Percentiles rank a stretch among this genome's conserved stretches.
Evolutionary conservation across 805 yeast species (phyloP).

Genomic region (Wickerhamiella australiensis): DNA sequence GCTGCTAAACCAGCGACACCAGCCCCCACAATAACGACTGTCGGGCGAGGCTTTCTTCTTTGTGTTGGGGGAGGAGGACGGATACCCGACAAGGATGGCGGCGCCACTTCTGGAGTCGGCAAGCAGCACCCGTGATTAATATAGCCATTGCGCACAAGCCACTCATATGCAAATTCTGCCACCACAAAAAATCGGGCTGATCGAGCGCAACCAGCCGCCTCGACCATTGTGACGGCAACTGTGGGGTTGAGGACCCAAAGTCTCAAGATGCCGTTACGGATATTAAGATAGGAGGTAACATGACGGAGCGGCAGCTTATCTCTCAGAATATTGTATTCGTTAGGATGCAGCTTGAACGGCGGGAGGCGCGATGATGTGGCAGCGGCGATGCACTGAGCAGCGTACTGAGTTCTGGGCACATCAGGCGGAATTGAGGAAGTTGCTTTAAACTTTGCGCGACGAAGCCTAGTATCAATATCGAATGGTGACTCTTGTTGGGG

Average conservation of each 20-base stretch:
- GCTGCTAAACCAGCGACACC: constrained; percentile 96
- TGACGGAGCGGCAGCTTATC: constrained; percentile 28
- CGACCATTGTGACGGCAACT: constrained; percentile 31
- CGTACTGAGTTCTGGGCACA: constrained; percentile 27
- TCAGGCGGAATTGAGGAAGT: constrained; percentile 33
- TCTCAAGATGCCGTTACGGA: constrained; percentile 33
- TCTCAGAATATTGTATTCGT: constrained; percentile 30
- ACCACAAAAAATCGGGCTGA: constrained; percentile 30
- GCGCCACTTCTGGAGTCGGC: constrained; percentile 8
- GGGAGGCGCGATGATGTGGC: constrained; percentile 32
- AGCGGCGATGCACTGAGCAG: constrained; percentile 32
- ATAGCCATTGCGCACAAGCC: constrained; percentile 33
- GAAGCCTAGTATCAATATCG: not conserved
- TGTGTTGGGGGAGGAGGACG: constrained; percentile 17
- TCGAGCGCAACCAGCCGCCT: constrained; percentile 35
- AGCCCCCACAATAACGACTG: constrained; percentile 79
- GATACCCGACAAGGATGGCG: constrained; percentile 12
- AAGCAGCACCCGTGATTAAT: constrained; percentile 33
- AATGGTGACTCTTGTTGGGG: not conserved
- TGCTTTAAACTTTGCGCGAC: constrained; percentile 27
- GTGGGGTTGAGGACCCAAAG: constrained; percentile 35
- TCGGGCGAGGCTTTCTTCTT: constrained; percentile 27
- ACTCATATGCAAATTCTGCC: constrained; percentile 35
- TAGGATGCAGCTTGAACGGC: constrained; percentile 29
- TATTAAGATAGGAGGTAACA: constrained; percentile 33